phyloP scores from a whole-genome alignment of 805 yeast species.

The Isabelozyma pseudorhagii region DNA sequence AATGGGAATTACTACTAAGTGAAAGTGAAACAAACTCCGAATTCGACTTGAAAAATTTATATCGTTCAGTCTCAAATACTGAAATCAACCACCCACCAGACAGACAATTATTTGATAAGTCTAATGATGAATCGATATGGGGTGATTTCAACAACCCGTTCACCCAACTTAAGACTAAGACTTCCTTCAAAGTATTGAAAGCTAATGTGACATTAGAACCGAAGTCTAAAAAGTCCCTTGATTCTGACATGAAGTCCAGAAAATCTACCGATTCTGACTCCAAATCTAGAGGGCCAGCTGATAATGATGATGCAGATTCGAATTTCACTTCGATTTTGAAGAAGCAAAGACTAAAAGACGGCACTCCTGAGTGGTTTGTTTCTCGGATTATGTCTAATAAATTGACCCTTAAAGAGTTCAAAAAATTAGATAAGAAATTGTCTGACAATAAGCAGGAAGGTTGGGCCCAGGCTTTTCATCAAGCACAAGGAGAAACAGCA shows the following conservation, averaged over 20 bases:
- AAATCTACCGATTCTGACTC: slow-evolving; percentile 1
- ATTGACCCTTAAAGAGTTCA: slow-evolving; percentile 29
- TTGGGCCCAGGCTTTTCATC: slow-evolving; percentile 33
- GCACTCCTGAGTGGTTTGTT: slow-evolving; percentile 41
- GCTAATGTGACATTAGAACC: too few species aligned
- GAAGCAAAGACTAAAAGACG: slow-evolving; percentile 30
- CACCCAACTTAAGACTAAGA: neutral
- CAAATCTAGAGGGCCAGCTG: too few species aligned
- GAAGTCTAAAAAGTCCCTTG: too few species aligned
- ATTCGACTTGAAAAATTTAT: slow-evolving; percentile 30
- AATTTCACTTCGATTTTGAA: slow-evolving; percentile 8
- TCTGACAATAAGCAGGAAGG: slow-evolving; percentile 14
- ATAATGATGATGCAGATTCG: neutral
- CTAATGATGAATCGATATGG: neutral
- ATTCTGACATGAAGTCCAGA: too few species aligned
- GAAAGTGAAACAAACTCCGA: slow-evolving; percentile 36
- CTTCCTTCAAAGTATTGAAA: neutral
- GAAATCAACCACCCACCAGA: neutral
- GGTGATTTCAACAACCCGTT: neutral
- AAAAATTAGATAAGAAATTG: slow-evolving; percentile 32
- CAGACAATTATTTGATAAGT: neutral
- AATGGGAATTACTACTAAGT: slow-evolving; percentile 42
- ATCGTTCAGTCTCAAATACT: neutral
- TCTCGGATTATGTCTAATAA: slow-evolving; percentile 32
- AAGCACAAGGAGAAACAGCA: slow-evolving; percentile 44